Evolutionary conservation across 495 filamentous ascomycete genomes (phyloP).

Genomic region (Thermothielavioides terrestris): DNA sequence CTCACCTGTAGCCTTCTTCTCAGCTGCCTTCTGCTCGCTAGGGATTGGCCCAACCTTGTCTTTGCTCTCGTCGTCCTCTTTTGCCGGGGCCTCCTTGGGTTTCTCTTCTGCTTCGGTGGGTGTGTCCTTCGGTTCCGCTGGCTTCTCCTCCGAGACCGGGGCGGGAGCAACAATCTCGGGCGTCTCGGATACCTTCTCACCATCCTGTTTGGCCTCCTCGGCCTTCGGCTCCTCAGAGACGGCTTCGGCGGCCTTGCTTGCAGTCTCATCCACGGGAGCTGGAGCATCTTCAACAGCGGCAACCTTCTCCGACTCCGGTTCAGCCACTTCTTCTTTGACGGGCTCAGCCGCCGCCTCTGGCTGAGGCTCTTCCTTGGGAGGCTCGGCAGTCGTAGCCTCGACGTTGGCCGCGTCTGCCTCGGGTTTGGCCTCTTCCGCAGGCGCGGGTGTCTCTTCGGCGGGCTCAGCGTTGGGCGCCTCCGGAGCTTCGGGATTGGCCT

Average conservation of each 20-base stretch:
- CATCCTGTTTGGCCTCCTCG: no score
- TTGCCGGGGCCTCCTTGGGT: conserved; percentile 9
- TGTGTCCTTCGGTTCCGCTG: neutral
- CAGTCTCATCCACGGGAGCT: conserved; percentile 2
- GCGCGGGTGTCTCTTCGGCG: neutral
- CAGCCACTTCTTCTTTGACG: conserved; percentile 1
- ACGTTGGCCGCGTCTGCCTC: conserved; percentile 6
- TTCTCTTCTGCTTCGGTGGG: no score
- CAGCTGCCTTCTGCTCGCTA: conserved; percentile 25
- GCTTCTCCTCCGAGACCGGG: neutral
- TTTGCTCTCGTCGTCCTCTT: conserved; percentile 28
- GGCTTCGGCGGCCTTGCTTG: neutral
- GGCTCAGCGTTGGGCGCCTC: conserved; percentile 11
- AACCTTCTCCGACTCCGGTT: conserved; percentile 1
- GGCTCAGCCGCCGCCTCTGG: conserved; percentile 2
- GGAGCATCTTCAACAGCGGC: neutral
- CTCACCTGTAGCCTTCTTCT: conserved; percentile 33
- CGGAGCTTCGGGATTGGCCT: neutral
- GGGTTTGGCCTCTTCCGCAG: conserved; percentile 1
- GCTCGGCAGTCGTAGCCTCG: conserved; percentile 5
- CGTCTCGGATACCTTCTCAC: no score
- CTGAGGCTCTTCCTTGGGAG: conserved; percentile 5
- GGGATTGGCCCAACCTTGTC: conserved; percentile 30
- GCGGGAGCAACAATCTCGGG: neutral
- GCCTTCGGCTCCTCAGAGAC: neutral